These are phyloP conservation scores for Trichosporon faecale DNA, from an alignment of 1,284 basidiomycete species.

Conservation along the genomic window DNA sequence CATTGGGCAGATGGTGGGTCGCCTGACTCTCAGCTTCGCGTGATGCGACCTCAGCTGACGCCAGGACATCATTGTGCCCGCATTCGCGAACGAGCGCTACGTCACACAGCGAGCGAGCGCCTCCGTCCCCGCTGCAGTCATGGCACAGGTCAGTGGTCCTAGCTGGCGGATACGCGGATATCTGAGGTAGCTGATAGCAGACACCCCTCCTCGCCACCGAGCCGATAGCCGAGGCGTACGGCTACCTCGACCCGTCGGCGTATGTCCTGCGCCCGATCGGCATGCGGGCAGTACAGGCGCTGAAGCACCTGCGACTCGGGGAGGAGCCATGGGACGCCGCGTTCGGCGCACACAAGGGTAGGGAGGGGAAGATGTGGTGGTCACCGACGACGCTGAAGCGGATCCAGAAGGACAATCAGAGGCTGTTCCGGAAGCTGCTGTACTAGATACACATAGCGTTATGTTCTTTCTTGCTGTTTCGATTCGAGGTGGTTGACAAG, in stretches of 20 bases:
- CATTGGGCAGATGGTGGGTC: background rate
- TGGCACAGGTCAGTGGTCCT: background rate
- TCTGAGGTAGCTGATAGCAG: background rate
- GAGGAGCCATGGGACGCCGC: background rate
- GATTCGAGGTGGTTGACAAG: background rate
- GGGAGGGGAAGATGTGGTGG: background rate
- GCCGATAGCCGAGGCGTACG: background rate
- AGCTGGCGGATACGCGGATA: background rate
- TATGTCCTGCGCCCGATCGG: background rate
- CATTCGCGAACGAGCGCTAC: background rate
- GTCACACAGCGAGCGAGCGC: background rate
- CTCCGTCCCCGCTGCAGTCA: background rate
- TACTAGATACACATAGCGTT: background rate
- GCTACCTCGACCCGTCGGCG: background rate
- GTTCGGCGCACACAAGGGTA: background rate
- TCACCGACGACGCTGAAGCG: background rate
- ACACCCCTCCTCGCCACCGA: background rate
- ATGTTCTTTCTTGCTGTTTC: background rate
- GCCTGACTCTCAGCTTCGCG: background rate
- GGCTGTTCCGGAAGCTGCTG: background rate
- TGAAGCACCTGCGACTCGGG: background rate
- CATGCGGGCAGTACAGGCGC: background rate
- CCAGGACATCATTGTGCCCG: background rate
- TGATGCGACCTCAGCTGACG: background rate
- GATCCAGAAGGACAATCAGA: background rate